These are phyloP conservation scores for Aspergillus neoniger DNA, from an alignment of 2,329 filamentous ascomycete genomes.

Conservation along the genomic window DNA sequence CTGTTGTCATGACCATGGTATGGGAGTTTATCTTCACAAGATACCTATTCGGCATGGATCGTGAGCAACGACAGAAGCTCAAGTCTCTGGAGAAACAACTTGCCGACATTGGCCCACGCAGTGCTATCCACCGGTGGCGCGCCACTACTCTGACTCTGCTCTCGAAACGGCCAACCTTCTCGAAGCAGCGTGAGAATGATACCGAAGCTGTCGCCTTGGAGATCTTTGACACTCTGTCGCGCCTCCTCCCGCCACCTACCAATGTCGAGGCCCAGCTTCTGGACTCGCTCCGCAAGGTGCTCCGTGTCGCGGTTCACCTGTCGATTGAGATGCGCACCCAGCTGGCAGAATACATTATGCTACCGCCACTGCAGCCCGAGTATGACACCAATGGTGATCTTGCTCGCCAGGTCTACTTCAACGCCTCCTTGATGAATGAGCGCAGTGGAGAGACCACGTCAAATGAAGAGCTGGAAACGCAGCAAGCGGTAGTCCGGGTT, in stretches of 20 bases:
- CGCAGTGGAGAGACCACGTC: constrained; percentile 69
- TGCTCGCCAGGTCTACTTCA: constrained; percentile 84
- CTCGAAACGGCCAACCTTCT: constrained; percentile 76
- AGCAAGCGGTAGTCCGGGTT: constrained; percentile 77
- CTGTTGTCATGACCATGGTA: constrained; percentile 97
- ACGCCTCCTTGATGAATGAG: constrained; percentile 92
- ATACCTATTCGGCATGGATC: constrained; percentile 97
- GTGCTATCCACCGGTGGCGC: constrained; percentile 96
- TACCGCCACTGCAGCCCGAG: constrained; percentile 89
- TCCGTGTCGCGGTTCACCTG: constrained; percentile 83
- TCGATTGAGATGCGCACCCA: constrained; percentile 98
- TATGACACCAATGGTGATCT: constrained; percentile 94
- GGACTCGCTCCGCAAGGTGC: constrained; percentile 80
- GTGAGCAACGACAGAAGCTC: constrained; percentile 95
- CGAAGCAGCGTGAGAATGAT: constrained; percentile 79
- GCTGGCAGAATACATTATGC: constrained; percentile 96
- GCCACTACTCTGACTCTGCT: constrained; percentile 91
- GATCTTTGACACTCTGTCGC: constrained; percentile 79
- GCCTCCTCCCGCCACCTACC: constrained; percentile 81
- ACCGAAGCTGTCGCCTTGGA: constrained; percentile 95
- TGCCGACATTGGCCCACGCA: constrained; percentile 78
- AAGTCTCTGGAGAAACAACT: constrained; percentile 93
- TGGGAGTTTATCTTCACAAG: constrained; percentile 99
- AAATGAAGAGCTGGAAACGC: constrained; percentile 78
- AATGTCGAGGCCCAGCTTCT: constrained; percentile 79